Percentiles rank a stretch among this genome's conserved stretches.
phyloP scores from a whole-genome alignment of 176 grass and related monocot genomes.

The Bromus sterilis region DNA sequence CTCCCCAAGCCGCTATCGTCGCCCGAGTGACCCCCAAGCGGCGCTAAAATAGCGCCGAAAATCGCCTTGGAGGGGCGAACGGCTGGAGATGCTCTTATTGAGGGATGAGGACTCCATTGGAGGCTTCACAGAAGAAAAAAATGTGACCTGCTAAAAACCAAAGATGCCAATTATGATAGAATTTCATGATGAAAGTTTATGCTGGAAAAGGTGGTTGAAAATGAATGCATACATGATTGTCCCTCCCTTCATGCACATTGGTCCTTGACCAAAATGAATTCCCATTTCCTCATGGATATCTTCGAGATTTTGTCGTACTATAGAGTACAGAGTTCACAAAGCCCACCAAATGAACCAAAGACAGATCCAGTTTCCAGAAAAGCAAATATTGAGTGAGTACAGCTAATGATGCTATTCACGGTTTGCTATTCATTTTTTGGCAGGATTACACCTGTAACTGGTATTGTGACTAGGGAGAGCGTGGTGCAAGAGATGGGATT shows the following conservation, averaged over 20 bases:
- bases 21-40: no score
- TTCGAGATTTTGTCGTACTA: constrained; percentile 25
- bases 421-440: not conserved
- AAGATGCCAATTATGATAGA: constrained; percentile 28
- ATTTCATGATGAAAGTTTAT: constrained; percentile 41
- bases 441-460: not conserved
- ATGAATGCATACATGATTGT: constrained; percentile 41
- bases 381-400: no score
- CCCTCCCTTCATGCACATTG: constrained; percentile 24
- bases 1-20: no score
- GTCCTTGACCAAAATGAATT: constrained; percentile 44
- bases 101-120: not conserved
- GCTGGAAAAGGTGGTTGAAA: constrained; percentile 39
- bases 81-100: no score
- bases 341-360: not conserved
- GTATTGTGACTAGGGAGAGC: not conserved
- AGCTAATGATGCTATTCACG: not conserved
- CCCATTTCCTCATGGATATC: not conserved
- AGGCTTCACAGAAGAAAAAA: not conserved
- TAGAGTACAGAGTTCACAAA: constrained; percentile 17
- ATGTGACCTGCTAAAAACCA: constrained; percentile 1
- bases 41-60: no score
- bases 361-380: not conserved
- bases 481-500: constrained; percentile 3
- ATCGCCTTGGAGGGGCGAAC: no score